A percentile compares a stretch with the other conserved stretches of the same genome.
These are phyloP conservation scores for Echites panduratus DNA, from an alignment of 257 asterid genomes.

Conservation along the genomic window DNA sequence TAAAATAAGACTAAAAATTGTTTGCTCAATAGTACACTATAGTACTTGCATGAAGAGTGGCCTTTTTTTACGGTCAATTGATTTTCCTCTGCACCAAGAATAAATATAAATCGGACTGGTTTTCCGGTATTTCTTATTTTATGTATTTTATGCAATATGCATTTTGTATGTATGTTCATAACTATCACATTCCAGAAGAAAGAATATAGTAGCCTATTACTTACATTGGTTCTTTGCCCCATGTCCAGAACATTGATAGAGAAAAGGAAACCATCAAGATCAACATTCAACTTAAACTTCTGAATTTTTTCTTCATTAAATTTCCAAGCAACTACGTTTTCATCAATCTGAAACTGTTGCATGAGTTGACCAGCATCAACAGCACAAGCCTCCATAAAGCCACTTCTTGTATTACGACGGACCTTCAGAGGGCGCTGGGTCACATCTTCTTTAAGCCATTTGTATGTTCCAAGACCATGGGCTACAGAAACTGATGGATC, in stretches of 20 bases:
- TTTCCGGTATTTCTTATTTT: neutral
- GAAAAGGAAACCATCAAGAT: constrained; percentile 36
- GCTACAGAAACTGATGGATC: constrained; percentile 36
- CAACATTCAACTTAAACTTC: constrained; percentile 47
- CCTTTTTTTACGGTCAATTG: too few species aligned
- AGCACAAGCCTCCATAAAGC: constrained; percentile 57
- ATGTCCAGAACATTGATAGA: constrained; percentile 58
- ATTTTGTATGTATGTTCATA: neutral
- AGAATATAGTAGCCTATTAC: constrained; percentile 16
- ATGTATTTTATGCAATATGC: neutral
- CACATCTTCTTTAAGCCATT: constrained; percentile 80
- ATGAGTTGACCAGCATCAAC: constrained; percentile 58
- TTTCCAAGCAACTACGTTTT: constrained; percentile 39
- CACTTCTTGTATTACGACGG: constrained; percentile 33
- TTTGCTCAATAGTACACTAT: too few species aligned
- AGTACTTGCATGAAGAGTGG: too few species aligned
- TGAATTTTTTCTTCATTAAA: constrained; percentile 35
- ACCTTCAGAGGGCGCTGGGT: constrained; percentile 44
- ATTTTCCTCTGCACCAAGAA: too few species aligned
- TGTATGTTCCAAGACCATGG: constrained; percentile 94
- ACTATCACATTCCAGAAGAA: neutral
- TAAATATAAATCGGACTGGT: too few species aligned
- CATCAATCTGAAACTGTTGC: constrained; percentile 51
- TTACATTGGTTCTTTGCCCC: constrained; percentile 60
- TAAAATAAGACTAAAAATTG: too few species aligned